phyloP scores from a whole-genome alignment of 1,284 basidiomycete species.

The Ceratorhiza oryzae-sativae region DNA sequence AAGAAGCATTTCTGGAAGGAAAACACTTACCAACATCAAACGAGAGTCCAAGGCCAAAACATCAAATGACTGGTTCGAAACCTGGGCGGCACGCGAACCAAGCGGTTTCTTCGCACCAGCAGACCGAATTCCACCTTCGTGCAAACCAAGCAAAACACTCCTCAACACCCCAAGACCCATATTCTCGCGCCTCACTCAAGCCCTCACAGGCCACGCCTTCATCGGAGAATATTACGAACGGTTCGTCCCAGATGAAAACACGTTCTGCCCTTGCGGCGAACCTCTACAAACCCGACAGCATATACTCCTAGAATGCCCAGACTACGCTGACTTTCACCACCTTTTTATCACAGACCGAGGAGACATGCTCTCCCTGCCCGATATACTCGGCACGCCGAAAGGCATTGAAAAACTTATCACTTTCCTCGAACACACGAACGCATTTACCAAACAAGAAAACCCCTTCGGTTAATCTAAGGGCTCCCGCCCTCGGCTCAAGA shows the following conservation, averaged over 20 bases:
- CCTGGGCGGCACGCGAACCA: constrained; percentile 5
- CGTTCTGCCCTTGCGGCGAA: not conserved
- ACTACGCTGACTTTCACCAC: no score
- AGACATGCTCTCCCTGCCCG: no score
- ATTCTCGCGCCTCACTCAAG: constrained; percentile 46
- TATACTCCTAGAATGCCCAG: not conserved
- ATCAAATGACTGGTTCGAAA: constrained; percentile 44
- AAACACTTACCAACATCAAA: constrained; percentile 29
- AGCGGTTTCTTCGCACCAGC: constrained; percentile 46
- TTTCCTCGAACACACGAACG: no score
- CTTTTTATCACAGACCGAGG: no score
- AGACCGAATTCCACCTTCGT: no score
- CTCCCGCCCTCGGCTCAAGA: not conserved
- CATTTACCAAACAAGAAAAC: not conserved
- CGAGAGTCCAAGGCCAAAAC: constrained; percentile 41
- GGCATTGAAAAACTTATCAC: no score
- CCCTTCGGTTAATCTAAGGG: not conserved
- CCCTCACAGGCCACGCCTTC: no score
- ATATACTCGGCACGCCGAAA: no score
- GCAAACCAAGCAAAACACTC: constrained; percentile 45
- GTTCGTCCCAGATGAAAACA: not conserved
- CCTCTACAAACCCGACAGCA: not conserved
- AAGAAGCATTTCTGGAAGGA: not conserved
- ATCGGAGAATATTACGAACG: constrained; percentile 1
- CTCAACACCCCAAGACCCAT: constrained; percentile 41